A percentile compares a stretch with the other conserved stretches of the same genome.
phyloP scores from a whole-genome alignment of 441 rosid genomes.

The Populus hybrid region DNA sequence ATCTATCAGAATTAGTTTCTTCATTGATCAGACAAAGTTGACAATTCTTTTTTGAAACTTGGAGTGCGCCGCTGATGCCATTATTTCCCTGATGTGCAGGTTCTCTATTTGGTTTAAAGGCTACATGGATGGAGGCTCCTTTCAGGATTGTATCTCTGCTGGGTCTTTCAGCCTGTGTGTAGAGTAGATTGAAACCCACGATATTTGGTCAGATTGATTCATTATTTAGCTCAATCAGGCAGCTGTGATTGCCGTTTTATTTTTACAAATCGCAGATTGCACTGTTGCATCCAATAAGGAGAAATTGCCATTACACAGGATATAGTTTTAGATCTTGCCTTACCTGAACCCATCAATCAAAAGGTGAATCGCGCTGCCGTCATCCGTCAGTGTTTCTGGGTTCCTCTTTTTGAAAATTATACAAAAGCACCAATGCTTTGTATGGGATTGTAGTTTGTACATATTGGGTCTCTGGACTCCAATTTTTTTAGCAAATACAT shows the following conservation, averaged over 20 bases:
- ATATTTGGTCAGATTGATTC: slow-evolving; percentile 33
- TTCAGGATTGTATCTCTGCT: neutral
- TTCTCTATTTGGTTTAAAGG: slow-evolving; percentile 16
- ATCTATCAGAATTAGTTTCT: too few relatives aligned
- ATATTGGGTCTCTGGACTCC: neutral
- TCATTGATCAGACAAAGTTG: slow-evolving; percentile 47
- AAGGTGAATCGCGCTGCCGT: neutral
- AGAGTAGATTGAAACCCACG: slow-evolving; percentile 16
- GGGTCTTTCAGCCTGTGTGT: slow-evolving; percentile 9
- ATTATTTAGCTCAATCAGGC: slow-evolving; percentile 49
- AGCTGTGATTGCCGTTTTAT: slow-evolving; percentile 47
- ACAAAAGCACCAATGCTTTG: neutral
- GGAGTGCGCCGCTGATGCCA: too few relatives aligned
- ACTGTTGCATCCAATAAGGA: slow-evolving; percentile 25
- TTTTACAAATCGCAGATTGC: slow-evolving; percentile 49
- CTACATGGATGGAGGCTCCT: neutral
- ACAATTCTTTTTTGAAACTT: slow-evolving; percentile 23
- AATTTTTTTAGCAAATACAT: neutral
- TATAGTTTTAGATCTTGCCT: too few relatives aligned
- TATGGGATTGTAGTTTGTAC: neutral
- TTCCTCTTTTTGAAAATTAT: slow-evolving; percentile 8
- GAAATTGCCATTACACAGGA: too few relatives aligned
- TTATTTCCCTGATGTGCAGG: slow-evolving; percentile 22
- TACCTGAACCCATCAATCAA: neutral
- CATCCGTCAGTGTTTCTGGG: slow-evolving; percentile 7